Conservation (phyloP, 129 eudicot species). For the Flaveria robusta region DNA sequence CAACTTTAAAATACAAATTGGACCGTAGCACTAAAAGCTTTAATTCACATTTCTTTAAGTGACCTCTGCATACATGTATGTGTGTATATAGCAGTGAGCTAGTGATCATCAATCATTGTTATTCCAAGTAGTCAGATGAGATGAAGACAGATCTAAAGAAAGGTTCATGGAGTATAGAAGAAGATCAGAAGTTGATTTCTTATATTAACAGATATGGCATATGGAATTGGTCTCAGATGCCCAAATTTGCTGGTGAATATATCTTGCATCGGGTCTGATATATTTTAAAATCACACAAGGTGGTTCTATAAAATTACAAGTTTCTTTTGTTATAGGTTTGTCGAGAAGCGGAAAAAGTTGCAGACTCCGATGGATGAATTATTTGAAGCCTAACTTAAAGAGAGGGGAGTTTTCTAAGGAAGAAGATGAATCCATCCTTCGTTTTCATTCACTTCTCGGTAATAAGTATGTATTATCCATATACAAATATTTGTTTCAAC, state of each 20-base stretch:
- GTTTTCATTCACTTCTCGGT: conserved; percentile 5
- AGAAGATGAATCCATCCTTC: conserved; percentile 12
- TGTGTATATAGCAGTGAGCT: background rate
- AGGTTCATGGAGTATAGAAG: conserved; percentile 5
- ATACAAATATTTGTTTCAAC: no score
- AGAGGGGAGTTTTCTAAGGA: background rate
- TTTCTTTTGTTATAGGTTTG: background rate
- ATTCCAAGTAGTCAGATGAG: background rate
- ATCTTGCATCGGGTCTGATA: background rate
- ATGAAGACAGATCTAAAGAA: background rate
- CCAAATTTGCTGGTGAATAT: conserved; percentile 7
- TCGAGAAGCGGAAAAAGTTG: conserved; percentile 2
- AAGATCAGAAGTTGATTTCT: background rate
- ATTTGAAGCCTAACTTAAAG: conserved; percentile 14
- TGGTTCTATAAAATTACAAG: background rate
- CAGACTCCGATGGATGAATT: conserved; percentile 12
- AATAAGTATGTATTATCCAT: background rate
- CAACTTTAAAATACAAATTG: no score
- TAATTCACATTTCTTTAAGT: no score
- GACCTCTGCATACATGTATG: background rate
- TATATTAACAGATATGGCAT: conserved; percentile 1
- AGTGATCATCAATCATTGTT: background rate
- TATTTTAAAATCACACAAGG: background rate
- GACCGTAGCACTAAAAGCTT: no score
- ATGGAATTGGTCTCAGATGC: conserved; percentile 14